Percentiles rank a stretch among this genome's conserved stretches.
Evolutionary conservation across 2,329 filamentous ascomycete species (phyloP).

Genomic region (Arthrobotrys megalospora): DNA sequence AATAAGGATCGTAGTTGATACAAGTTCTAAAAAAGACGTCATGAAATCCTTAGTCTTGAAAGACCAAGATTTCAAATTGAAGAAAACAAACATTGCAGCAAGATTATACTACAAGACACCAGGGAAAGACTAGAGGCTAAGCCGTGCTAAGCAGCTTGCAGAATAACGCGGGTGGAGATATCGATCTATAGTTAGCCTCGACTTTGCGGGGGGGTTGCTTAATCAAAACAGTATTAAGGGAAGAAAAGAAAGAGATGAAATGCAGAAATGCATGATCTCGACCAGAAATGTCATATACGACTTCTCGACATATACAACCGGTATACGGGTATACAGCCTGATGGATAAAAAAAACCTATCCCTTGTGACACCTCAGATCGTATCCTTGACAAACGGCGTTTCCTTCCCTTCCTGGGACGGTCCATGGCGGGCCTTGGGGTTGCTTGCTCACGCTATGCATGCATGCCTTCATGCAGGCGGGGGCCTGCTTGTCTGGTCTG

Average conservation of each 20-base stretch:
- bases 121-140: neutral
- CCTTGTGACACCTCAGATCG: conserved; percentile 48
- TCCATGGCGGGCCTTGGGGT: conserved; percentile 54
- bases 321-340: neutral
- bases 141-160: conserved; percentile 8
- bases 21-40: neutral
- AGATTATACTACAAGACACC: conserved; percentile 1
- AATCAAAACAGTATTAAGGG: neutral
- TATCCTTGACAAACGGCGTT: conserved; percentile 50
- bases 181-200: conserved; percentile 1
- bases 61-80: conserved; percentile 6
- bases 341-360: conserved; percentile 10
- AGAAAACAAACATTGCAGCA: conserved; percentile 5
- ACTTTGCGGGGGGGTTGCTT: neutral
- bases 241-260: neutral
- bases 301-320: neutral
- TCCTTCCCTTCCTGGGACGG: conserved; percentile 58
- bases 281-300: conserved; percentile 18
- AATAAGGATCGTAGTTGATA: neutral
- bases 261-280: conserved; percentile 6
- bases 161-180: conserved; percentile 6
- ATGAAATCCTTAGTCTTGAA: conserved; percentile 2
- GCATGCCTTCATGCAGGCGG: conserved; percentile 50
- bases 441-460: conserved; percentile 52
- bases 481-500: conserved; percentile 48